Conservation (phyloP, 352 stramenopile genomes). For the Globisporangium canariense region DNA sequence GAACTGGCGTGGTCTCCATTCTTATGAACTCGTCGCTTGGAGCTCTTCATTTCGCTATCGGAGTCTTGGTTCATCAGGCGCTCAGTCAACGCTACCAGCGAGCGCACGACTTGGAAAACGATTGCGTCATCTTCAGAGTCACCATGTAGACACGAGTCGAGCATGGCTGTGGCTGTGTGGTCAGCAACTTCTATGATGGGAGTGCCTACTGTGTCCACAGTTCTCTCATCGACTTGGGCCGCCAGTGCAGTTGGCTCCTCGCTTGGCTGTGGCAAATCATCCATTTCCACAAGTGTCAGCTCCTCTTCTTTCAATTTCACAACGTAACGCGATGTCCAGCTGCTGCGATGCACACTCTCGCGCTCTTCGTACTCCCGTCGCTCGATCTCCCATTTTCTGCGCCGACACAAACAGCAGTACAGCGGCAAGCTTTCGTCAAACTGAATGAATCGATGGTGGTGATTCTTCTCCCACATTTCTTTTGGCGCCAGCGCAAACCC, state of each 20-base stretch:
- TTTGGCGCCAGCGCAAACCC: conserved; percentile 28
- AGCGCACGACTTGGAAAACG: conserved; percentile 16
- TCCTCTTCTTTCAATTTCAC: conserved; percentile 51
- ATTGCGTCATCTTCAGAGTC: conserved; percentile 10
- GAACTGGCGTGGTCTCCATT: background rate
- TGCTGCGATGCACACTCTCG: conserved; percentile 40
- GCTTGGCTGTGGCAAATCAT: background rate
- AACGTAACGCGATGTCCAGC: conserved; percentile 29
- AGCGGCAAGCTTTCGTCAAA: conserved; percentile 22
- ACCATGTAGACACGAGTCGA: background rate
- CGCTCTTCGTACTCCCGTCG: conserved; percentile 39
- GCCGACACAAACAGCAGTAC: conserved; percentile 64
- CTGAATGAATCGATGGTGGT: conserved; percentile 64
- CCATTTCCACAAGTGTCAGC: conserved; percentile 22
- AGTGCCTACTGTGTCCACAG: background rate
- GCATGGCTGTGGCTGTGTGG: background rate
- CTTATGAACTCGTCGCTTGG: conserved; percentile 5
- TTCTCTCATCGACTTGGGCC: background rate
- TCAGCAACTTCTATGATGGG: background rate
- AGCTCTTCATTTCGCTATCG: background rate
- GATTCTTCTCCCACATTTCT: conserved; percentile 66
- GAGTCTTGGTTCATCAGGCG: conserved; percentile 6
- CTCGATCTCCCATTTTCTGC: conserved; percentile 57
- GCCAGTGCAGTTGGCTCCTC: background rate
- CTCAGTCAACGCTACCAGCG: conserved; percentile 18